Percentiles rank a stretch among this genome's conserved stretches.
phyloP scores from a whole-genome alignment of 495 filamentous ascomycete species.

The Mytilinidion resinicola region DNA sequence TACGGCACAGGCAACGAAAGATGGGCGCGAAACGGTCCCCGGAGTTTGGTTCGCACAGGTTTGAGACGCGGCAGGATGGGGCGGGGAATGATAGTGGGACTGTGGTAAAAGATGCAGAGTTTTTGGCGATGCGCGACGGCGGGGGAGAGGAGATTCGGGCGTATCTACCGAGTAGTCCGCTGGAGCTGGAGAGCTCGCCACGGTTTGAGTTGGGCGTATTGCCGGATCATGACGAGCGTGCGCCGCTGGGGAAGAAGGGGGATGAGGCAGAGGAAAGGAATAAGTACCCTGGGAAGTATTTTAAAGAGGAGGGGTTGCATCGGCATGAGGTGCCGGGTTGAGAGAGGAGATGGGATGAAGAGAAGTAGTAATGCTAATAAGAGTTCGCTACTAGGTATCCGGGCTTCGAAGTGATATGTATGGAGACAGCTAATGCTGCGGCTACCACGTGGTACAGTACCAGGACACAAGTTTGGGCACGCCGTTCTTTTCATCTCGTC shows the following conservation, averaged over 20 bases:
- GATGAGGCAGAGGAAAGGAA: neutral
- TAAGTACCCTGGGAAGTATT: neutral
- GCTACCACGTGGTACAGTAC: too few relatives aligned
- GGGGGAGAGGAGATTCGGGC: neutral
- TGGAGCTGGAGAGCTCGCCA: neutral
- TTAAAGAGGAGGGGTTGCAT: neutral
- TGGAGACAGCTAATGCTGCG: too few relatives aligned
- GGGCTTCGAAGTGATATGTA: too few relatives aligned
- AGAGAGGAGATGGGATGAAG: neutral
- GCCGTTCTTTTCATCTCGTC: too few relatives aligned
- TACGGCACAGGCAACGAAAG: slow-evolving; percentile 1
- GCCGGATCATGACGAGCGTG: neutral
- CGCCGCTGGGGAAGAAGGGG: neutral
- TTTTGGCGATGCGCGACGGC: neutral
- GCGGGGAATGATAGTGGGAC: neutral
- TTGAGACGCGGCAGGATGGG: neutral
- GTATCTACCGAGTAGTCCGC: slow-evolving; percentile 3
- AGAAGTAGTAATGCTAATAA: too few relatives aligned
- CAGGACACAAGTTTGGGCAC: too few relatives aligned
- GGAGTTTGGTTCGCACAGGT: neutral
- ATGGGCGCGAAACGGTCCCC: neutral
- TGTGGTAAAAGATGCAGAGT: neutral
- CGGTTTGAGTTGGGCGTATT: neutral
- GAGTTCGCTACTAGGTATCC: too few relatives aligned
- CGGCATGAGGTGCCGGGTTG: neutral